These are phyloP conservation scores for Sclerotinia sclerotiorum DNA, from an alignment of 2,329 filamentous ascomycete genomes.

Conservation along the genomic window DNA sequence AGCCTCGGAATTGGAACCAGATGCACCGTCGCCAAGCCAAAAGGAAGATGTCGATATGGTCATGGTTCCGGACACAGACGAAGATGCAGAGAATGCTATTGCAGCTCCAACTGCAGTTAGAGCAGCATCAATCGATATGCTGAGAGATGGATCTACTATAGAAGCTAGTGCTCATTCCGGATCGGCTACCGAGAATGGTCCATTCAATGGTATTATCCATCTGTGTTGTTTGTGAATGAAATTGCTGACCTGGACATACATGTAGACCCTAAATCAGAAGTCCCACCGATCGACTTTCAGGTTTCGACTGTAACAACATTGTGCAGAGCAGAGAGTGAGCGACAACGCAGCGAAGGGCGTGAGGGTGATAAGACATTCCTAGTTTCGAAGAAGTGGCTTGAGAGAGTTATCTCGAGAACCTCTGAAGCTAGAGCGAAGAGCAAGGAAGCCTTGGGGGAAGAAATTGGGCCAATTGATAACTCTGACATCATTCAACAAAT, in stretches of 20 bases:
- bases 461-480: slow-evolving; percentile 78
- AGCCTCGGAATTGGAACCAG: slow-evolving; percentile 46
- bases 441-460: slow-evolving; percentile 60
- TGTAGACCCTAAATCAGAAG: slow-evolving; percentile 27
- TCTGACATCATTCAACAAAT: slow-evolving; percentile 71
- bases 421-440: slow-evolving; percentile 57
- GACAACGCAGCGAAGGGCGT: slow-evolving; percentile 62
- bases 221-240: neutral
- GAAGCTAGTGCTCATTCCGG: neutral
- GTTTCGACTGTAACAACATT: slow-evolving; percentile 69
- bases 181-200: slow-evolving; percentile 20
- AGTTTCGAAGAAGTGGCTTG: slow-evolving; percentile 78
- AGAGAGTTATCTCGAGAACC: slow-evolving; percentile 66
- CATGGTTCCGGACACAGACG: slow-evolving; percentile 27
- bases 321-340: slow-evolving; percentile 48
- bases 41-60: slow-evolving; percentile 42
- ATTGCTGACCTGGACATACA: slow-evolving; percentile 7
- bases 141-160: slow-evolving; percentile 25
- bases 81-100: slow-evolving; percentile 23
- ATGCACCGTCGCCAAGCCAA: slow-evolving; percentile 30
- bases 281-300: slow-evolving; percentile 64
- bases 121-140: slow-evolving; percentile 35
- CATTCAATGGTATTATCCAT: slow-evolving; percentile 8
- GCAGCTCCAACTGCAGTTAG: slow-evolving; percentile 22
- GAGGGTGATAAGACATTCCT: slow-evolving; percentile 76